Evolutionary conservation across 2,329 filamentous ascomycete species (phyloP), one percentile per base, ranked within the genome.

Genomic region (Botrytis galanthina): DNA sequence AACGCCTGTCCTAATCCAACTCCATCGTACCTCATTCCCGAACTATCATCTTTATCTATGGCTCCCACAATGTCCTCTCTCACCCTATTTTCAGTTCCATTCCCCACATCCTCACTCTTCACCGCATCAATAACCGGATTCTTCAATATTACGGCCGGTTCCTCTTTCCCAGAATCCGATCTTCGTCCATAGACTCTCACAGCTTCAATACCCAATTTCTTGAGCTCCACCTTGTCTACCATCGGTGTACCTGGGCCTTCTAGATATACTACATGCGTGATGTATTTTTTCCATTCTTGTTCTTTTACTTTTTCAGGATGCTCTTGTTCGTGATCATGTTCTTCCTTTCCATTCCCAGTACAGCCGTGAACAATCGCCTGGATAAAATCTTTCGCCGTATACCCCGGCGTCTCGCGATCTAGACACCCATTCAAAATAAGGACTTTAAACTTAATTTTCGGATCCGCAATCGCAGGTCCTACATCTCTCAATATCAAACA

Each of bases 341-440:
- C 79, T 35, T 81, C 80, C 0, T 74, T 71, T 14, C 57, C 66
- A 32, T 60, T 63, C 26, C 32, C 75, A 73, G 62, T 64, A 54
- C 91, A 92, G 0, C 94, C 95, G 35, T 89, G 87, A 0, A 90
- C 90, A 64, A 98, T 92, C 0, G 95, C 93, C 18, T 87, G 88
- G 0, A 98, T 88, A 80, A 98, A 98, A 78, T 97, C 94, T 0
- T 89, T 83, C 0, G 93, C 95, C 0, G 89, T 89, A 79, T 93
- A 94, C 0, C 92, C 90, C 0, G 86, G 93, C 0, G 94, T 97
- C 84, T 98, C 95, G 16, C 95, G 90, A 80, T 98, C 95, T 0
- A 92, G 85, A 1, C 88, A 92, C 35, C 93, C 93, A 79, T 98
- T 98, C 7, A 93, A 82, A 20, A 93, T 90, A 14, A 93, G 82